Base-by-base conservation (phyloP, 257 asterid species). In the Solanum piurae region DNA sequence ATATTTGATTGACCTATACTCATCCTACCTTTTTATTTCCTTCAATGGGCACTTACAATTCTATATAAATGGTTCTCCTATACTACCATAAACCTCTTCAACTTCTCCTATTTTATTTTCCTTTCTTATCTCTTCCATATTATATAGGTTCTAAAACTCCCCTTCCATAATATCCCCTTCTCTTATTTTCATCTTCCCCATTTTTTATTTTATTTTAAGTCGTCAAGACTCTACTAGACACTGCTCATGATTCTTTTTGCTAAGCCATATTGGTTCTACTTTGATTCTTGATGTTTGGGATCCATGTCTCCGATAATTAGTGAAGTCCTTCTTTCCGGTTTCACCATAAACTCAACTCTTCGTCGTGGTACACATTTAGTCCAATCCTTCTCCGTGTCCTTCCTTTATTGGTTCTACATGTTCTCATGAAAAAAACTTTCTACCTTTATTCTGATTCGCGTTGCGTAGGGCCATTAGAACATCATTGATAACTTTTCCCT, bases 321-420 rank as follows among this genome's bases (percentile, higher is more conserved):
- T 74, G 92, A 91, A 90, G 83, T 89, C 76, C 88, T 91, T 52
- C 92, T 89, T 33, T 91, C 90, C 18, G 92, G 92, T 20, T 90
- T 84, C 68, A 88, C 89, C 49, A 85, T 90, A n/a, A 83, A 29
- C 86, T 89, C 92, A 84, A 88, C 91, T 73, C 93, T 91, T 84
- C 91, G 91, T 44, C 91, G 91, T 77, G 90, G 92, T 31, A 91
- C 89, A 68, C 93, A 90, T 62, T 62, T 91, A 27, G 90, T 90
- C 83, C 93, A 89, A 88, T 91, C 93, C 34, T 91, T 91, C 88
- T 91, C 92, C 1, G 91, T 91, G 12, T 89, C 80, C 3, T 90
- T 91, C 89, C 93, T 91, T 87, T 90, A 91, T 80, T 91, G 93
- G 93, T 91, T 91, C 84, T 91, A 91, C 62, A 86, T 86, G 9